Percentiles rank a stretch among this genome's conserved stretches.
Evolutionary conservation across 2,329 filamentous ascomycete species (phyloP).

Genomic region (Xenoacremonium recifei): DNA sequence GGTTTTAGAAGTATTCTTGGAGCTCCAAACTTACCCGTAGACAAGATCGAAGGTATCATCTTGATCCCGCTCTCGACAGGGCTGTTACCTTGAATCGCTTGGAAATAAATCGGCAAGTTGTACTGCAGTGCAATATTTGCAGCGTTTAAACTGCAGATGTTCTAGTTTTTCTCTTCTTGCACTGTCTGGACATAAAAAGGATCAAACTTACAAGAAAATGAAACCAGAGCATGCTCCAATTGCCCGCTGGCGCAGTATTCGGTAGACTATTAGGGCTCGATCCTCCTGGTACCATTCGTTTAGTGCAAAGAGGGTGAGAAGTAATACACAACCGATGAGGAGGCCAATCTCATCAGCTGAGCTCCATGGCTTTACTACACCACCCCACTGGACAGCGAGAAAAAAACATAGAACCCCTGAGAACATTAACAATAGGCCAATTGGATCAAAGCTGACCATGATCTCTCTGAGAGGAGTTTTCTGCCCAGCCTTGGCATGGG

Average conservation of each 20-base stretch:
- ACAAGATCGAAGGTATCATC: slow-evolving; percentile 39
- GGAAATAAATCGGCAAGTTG: slow-evolving; percentile 43
- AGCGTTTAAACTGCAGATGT: slow-evolving; percentile 17
- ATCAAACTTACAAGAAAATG: slow-evolving; percentile 26
- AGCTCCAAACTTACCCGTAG: slow-evolving; percentile 18
- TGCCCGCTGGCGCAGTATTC: slow-evolving; percentile 36
- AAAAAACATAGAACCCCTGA: slow-evolving; percentile 37
- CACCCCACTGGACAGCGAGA: slow-evolving; percentile 44
- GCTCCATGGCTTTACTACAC: slow-evolving; percentile 38
- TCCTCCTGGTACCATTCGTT: slow-evolving; percentile 39
- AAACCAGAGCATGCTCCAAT: slow-evolving; percentile 29
- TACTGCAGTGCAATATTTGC: slow-evolving; percentile 39
- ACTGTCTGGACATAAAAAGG: background rate
- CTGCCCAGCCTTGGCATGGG: slow-evolving; percentile 29
- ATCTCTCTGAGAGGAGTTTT: slow-evolving; percentile 36
- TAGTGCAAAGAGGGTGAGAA: slow-evolving; percentile 29
- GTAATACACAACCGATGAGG: slow-evolving; percentile 31
- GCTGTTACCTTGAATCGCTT: slow-evolving; percentile 34
- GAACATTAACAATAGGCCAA: slow-evolving; percentile 41
- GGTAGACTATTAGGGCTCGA: slow-evolving; percentile 2
- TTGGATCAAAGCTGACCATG: slow-evolving; percentile 42
- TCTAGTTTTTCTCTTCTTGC: too few relatives aligned
- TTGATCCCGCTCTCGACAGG: slow-evolving; percentile 37
- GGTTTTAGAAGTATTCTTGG: background rate
- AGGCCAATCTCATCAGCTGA: slow-evolving; percentile 35